These are phyloP conservation scores for Fragaria iinumae DNA, from an alignment of 306 rosid genomes.

Conservation along the genomic window DNA sequence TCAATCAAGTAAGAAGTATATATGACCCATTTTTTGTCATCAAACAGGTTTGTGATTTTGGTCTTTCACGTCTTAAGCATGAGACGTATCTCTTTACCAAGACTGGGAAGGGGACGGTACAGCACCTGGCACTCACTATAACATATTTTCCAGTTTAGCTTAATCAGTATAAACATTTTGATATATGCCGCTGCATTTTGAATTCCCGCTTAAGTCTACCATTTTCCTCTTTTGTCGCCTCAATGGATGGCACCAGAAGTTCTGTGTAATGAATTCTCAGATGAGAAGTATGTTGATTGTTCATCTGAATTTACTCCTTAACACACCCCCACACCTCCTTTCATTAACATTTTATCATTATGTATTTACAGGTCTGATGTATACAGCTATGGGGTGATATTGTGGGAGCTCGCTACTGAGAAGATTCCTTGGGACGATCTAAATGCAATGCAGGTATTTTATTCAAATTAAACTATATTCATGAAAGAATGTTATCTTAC, in stretches of 20 bases:
- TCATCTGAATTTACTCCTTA: constrained; percentile 2
- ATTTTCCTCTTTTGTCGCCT: constrained; percentile 57
- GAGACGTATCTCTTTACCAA: constrained; percentile 80
- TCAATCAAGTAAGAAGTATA: constrained; percentile 3
- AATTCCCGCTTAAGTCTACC: constrained; percentile 10
- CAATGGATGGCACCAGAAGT: constrained; percentile 99
- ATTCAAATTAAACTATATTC: constrained; percentile 28
- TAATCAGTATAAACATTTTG: background rate
- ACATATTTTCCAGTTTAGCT: constrained; percentile 9
- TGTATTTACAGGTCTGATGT: constrained; percentile 85
- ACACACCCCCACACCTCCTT: constrained; percentile 1
- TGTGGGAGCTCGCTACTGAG: constrained; percentile 95
- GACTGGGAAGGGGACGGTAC: constrained; percentile 97
- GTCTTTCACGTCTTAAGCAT: constrained; percentile 90
- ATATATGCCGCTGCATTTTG: constrained; percentile 37
- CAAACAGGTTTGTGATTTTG: constrained; percentile 95
- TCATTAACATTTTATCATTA: constrained; percentile 21
- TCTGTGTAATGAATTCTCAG: constrained; percentile 89
- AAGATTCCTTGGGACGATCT: constrained; percentile 99
- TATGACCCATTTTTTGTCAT: constrained; percentile 15
- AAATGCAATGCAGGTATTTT: constrained; percentile 89
- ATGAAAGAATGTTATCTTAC: background rate
- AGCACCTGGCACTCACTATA: constrained; percentile 11
- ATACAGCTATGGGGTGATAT: constrained; percentile 90
- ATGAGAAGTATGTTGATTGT: constrained; percentile 69